phyloP scores from a whole-genome alignment of 2,329 filamentous ascomycete species.

The Fusarium papillatum region DNA sequence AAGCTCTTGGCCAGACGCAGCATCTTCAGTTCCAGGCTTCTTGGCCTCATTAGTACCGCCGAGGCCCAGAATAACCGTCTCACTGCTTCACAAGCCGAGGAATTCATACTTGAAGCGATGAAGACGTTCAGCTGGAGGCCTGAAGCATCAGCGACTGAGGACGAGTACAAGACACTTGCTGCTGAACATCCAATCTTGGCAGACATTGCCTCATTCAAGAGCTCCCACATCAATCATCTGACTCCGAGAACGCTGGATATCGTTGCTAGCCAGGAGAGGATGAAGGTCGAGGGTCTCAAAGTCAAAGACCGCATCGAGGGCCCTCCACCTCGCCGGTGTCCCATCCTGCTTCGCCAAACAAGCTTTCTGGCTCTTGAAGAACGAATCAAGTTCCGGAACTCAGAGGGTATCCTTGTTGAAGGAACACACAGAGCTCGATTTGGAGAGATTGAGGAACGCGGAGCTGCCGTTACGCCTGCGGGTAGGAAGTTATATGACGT shows the following conservation, averaged over 20 bases:
- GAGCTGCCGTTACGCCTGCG: slow-evolving; percentile 60
- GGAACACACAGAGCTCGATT: slow-evolving; percentile 64
- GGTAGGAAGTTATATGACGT: slow-evolving; percentile 61
- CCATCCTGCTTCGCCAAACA: slow-evolving; percentile 65
- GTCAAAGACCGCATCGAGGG: slow-evolving; percentile 66
- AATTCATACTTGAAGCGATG: slow-evolving; percentile 58
- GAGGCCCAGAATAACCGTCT: slow-evolving; percentile 48
- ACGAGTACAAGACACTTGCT: slow-evolving; percentile 57
- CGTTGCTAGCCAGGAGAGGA: slow-evolving; percentile 55
- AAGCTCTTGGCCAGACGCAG: slow-evolving; percentile 52
- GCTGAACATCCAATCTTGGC: slow-evolving; percentile 61
- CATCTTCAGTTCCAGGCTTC: slow-evolving; percentile 56
- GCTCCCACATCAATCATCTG: slow-evolving; percentile 66
- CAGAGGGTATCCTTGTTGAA: slow-evolving; percentile 35
- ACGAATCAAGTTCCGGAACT: slow-evolving; percentile 54
- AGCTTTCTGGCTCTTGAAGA: slow-evolving; percentile 67
- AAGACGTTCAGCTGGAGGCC: slow-evolving; percentile 63
- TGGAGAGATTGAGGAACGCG: slow-evolving; percentile 67
- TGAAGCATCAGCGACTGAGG: slow-evolving; percentile 53
- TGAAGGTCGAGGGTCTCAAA: slow-evolving; percentile 55
- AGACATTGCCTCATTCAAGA: slow-evolving; percentile 58
- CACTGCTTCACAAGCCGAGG: slow-evolving; percentile 45
- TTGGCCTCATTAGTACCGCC: slow-evolving; percentile 51
- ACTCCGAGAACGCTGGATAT: slow-evolving; percentile 66
- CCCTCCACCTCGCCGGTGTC: slow-evolving; percentile 57